Evolutionary conservation across 2,329 filamentous ascomycete species (phyloP), one percentile per base, ranked within the genome.

Genomic region (Corynespora cassiicola): DNA sequence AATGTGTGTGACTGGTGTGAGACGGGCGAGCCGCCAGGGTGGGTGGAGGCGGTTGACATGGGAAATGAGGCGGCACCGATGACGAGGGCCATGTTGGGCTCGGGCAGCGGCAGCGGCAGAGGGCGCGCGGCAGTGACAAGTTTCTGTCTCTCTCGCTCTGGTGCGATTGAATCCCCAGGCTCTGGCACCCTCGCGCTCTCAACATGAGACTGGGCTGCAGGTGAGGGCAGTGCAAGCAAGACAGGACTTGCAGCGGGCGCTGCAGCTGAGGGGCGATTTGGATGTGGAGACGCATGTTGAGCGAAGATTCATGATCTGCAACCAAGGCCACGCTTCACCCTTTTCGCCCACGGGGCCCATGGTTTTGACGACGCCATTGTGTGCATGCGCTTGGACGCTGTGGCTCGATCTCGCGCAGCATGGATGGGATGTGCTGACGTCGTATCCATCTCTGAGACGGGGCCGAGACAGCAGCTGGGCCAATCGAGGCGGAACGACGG

Each of bases 401-500:
- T 42, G 42, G 45, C 49, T 45, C 34, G 36, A 31, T 38, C 31
- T 24, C 42, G 42, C 36, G 40, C 40, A 44, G 50, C 49, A 56
- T 47, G 50, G 25, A 25, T 1, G 21, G 29, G n/a, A 23, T 29
- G 36, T 31, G 54, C 58, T 59, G 51, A 58, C 50, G 56, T 50
- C 47, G 54, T 51, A 45, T 42, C 39, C 21, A 35, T 17, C 30
- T 45, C 52, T 63, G 58, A 64, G 60, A 66, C 61, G 55, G 38
- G 45, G 45, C 43, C 58, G 57, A 65, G 58, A 65, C 62, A 47
- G 31, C 31, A 39, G 42, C 35, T 51, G 39, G 36, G 53, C 61
- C 56, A 63, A 63, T 61, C 17, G 45, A 41, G 12, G 39, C 15
- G 12, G 28, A 22, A 23, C 30, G 28, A 19, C 31, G 19, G 31